phyloP scores from a whole-genome alignment of 179 eudicot genomes.

The Actinidia polygama region DNA sequence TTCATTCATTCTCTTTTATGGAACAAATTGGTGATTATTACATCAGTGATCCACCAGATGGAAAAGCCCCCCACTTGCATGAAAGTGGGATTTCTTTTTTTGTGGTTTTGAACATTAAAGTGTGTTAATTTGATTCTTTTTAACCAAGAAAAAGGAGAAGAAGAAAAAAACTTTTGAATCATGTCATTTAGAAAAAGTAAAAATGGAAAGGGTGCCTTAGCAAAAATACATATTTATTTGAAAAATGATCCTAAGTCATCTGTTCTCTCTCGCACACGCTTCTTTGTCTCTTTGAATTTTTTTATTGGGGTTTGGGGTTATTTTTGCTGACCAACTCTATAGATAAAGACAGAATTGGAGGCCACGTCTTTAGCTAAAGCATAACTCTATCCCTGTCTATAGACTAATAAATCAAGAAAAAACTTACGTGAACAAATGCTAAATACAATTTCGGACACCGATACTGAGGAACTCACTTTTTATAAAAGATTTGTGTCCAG shows the following conservation, averaged over 20 bases:
- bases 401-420: too few relatives aligned
- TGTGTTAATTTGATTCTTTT: background rate
- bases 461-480: too few relatives aligned
- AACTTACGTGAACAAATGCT: too few relatives aligned
- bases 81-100: conserved; percentile 13
- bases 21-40: too few relatives aligned
- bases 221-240: background rate
- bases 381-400: too few relatives aligned
- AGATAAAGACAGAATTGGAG: too few relatives aligned
- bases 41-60: background rate
- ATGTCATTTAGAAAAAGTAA: background rate
- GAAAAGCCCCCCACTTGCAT: conserved; percentile 10
- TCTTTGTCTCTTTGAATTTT: background rate
- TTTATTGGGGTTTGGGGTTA: too few relatives aligned
- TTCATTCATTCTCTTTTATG: background rate
- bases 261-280: too few relatives aligned
- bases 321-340: too few relatives aligned
- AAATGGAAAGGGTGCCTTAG: background rate
- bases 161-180: background rate
- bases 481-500: background rate
- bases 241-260: background rate
- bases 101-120: conserved; percentile 10
- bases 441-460: too few relatives aligned
- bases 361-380: too few relatives aligned
- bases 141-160: background rate